Percentiles rank a stretch among this genome's conserved stretches.
phyloP scores from a whole-genome alignment of 2,329 filamentous ascomycete genomes.

The Neopestalotiopsis rosae region DNA sequence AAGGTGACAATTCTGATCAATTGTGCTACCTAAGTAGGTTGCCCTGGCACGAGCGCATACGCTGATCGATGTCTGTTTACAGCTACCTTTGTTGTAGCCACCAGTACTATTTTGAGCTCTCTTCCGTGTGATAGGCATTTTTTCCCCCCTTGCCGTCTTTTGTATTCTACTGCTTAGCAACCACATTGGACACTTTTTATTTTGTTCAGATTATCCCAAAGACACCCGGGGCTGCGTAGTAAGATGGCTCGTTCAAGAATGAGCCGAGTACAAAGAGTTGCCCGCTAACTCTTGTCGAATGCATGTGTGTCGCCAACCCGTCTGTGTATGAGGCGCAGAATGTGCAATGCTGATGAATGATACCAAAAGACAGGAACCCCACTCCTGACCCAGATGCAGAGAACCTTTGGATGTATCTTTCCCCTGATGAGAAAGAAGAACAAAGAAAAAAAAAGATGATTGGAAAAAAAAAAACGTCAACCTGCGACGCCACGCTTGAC shows the following conservation, averaged over 20 bases:
- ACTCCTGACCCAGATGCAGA: not conserved
- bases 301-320: not conserved
- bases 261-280: not conserved
- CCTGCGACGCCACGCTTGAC: slow-evolving; percentile 18
- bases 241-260: not conserved
- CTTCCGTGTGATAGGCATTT: not conserved
- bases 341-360: slow-evolving; percentile 1
- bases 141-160: not conserved
- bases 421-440: slow-evolving; percentile 10
- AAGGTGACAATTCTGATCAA: not conserved
- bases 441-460: not conserved
- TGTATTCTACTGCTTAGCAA: slow-evolving; percentile 1
- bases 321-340: slow-evolving; percentile 7
- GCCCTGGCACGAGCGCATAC: not conserved
- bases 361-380: not conserved
- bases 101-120: not conserved
- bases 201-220: not conserved
- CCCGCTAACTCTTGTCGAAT: slow-evolving; percentile 1
- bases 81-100: not conserved
- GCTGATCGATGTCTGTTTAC: not conserved
- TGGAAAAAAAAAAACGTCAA: slow-evolving; percentile 4
- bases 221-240: not conserved
- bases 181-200: not conserved
- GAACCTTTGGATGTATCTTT: slow-evolving; percentile 3
- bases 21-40: not conserved